Evolutionary conservation across 202 grass and related monocot genomes (phyloP), one percentile per base, ranked within the genome.

Genomic region (Tripidium arundinaceum): DNA sequence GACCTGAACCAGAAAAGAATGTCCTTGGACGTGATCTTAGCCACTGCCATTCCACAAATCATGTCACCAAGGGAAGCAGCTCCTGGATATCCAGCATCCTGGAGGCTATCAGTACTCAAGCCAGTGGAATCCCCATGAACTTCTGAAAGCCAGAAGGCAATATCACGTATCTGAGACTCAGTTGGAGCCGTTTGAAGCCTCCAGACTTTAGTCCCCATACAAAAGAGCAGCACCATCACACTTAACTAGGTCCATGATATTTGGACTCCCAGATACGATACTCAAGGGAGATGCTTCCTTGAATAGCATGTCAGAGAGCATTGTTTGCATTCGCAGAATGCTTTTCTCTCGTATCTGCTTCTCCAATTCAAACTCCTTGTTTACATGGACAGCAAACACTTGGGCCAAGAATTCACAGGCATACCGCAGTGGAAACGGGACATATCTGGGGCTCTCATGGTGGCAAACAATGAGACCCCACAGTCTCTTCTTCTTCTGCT

Each of bases 401-500:
- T 98, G 89, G 61, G 83, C 87, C 10, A 98, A 68, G 81, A 98
- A 98, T 70, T 98, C 91, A 63, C 94, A 98, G 2, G 91, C 91
- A 58, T 98, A 94, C 19, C 94, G 81, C 24, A 94, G 62, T n/a
- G 91, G 94, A 57, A 98, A 98, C 38, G 91, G 86, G 28, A 98
- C 78, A 59, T 89, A 92, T 75, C 91, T 86, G 2, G 94, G 94
- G 82, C 85, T 98, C 87, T 92, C 86, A 62, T 97, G 84, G 75
- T 98, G 94, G 87, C 91, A 94, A 33, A 98, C 94, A 38, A 98
- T 55, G 21, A 98, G 91, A 31, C 91, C 94, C 94, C 94, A 98
- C 12, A 98, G 89, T 74, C 31, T 92, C 72, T 89, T 97, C 72
- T 62, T 94, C 49, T 89, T 81, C 76, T 84, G 88, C 64, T 81